Evolutionary conservation across 2,329 filamentous ascomycete genomes (phyloP), one percentile per base, ranked within the genome.

Genomic region (Arachnopeziza araneosa): DNA sequence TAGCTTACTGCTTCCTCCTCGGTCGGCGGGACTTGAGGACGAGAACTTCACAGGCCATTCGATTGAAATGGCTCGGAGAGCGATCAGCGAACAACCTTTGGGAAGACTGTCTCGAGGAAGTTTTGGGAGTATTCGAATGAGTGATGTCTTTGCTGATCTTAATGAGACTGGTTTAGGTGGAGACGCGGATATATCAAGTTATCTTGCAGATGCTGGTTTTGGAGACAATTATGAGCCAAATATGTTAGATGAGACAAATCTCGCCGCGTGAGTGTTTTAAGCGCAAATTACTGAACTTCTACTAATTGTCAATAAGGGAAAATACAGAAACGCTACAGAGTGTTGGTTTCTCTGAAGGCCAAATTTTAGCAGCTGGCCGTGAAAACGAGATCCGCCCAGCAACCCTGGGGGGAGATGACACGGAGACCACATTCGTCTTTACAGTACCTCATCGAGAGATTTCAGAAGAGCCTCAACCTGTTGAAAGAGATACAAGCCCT

Each of bases 41-140:
- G 81, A 84, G 50, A 80, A 86, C 64, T 78, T 79, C 62, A 87
- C 84, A 0, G 71, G 80, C 50, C 79, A 81, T 61, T 86, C 84
- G 1, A 78, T 88, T 26, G 85, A 88, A 72, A 68, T 86, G 54
- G 80, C 83, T 8, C 77, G 85, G 26, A 75, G 85, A 54, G 79
- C 78, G 19, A 68, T 74, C 48, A 80, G 74, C 56, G 80, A 84
- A 60, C 73, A 76, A 53, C 76, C 77, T 0, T 69, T 72, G 2
- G 74, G 75, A 2, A 73, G 82, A 30, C 67, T 80, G 30, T 82
- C 81, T 12, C 72, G 76, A 57, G 72, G 70, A 24, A 78, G 76
- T 66, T 72, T 85, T 63, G 82, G 78, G 0, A 83, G 79, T 61
- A 72, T 78, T 57, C 75, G 79, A 24, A 76, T 80, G 69, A 86